Percentiles rank a stretch among this genome's conserved stretches.
Conservation (phyloP, 441 rosid genomes). For the Adansonia rubrostipa region DNA sequence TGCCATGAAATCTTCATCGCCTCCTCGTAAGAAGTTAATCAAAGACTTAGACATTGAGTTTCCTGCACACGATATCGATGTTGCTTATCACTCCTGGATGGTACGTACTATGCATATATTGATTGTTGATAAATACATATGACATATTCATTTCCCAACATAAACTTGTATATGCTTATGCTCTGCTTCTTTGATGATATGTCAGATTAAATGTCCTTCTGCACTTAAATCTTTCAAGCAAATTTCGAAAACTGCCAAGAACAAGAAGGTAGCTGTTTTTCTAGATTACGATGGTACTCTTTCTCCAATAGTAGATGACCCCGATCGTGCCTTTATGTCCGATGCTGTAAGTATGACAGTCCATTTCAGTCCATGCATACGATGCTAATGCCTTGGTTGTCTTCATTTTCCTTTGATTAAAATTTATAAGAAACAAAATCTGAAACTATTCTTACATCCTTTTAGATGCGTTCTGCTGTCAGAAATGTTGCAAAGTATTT, state of each 20-base stretch:
- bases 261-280: slow-evolving; percentile 79
- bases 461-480: slow-evolving; percentile 90
- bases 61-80: slow-evolving; percentile 60
- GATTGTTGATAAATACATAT: not conserved
- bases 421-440: not conserved
- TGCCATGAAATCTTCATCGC: slow-evolving; percentile 96
- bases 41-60: slow-evolving; percentile 56
- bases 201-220: slow-evolving; percentile 90
- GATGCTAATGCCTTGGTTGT: not conserved
- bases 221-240: slow-evolving; percentile 73
- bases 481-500: slow-evolving; percentile 70
- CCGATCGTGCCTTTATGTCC: slow-evolving; percentile 87
- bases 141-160: not conserved
- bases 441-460: slow-evolving; percentile 18
- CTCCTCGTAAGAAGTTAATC: slow-evolving; percentile 74
- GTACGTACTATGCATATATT: slow-evolving; percentile 38
- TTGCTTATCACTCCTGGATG: slow-evolving; percentile 74
- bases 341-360: slow-evolving; percentile 54
- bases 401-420: not conserved
- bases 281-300: slow-evolving; percentile 95
- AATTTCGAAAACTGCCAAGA: slow-evolving; percentile 59
- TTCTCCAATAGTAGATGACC: slow-evolving; percentile 94
- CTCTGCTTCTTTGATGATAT: slow-evolving; percentile 15
- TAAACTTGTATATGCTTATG: slow-evolving; percentile 9
- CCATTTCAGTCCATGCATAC: not conserved